Conservation (phyloP, 2,329 filamentous ascomycete genomes). For the Talaromyces sp. region DNA sequence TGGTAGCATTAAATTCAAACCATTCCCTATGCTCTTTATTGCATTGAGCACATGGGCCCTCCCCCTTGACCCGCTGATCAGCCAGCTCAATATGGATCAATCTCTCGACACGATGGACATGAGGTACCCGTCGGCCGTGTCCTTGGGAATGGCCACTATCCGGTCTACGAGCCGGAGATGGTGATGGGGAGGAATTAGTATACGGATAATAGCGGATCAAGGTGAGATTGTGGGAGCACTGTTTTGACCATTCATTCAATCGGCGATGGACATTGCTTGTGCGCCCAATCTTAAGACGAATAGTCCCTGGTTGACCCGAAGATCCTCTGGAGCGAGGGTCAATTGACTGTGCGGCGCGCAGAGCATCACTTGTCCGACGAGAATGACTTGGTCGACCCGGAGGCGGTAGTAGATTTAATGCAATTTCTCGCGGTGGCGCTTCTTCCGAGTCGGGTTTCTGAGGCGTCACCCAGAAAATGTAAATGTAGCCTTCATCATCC, state of each 20-base stretch:
- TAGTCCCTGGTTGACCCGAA: conserved; percentile 52
- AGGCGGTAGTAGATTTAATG: conserved; percentile 58
- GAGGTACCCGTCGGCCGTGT: conserved; percentile 66
- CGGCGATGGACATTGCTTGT: conserved; percentile 82
- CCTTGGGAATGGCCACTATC: conserved; percentile 21
- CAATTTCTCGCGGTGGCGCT: conserved; percentile 54
- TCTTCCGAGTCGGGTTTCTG: conserved; percentile 48
- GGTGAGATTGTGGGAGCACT: conserved; percentile 85
- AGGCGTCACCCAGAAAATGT: conserved; percentile 96
- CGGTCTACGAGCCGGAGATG: conserved; percentile 18
- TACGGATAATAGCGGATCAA: conserved; percentile 93
- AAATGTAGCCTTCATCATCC: conserved; percentile 89
- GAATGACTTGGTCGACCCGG: conserved; percentile 28
- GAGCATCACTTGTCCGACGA: conserved; percentile 36
- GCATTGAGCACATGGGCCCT: conserved; percentile 68
- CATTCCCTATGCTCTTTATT: conserved; percentile 87
- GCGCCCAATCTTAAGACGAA: conserved; percentile 63
- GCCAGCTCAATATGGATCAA: conserved; percentile 87
- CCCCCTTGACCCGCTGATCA: conserved; percentile 54
- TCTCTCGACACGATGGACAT: conserved; percentile 82
- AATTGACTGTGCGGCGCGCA: conserved; percentile 36
- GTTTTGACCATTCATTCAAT: conserved; percentile 87
- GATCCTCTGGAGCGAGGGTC: conserved; percentile 31
- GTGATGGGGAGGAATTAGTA: conserved; percentile 29
- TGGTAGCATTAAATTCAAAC: conserved; percentile 82